Evolutionary conservation across 164 flowering plant species (phyloP).

Genomic region (Magnolia sinica): DNA sequence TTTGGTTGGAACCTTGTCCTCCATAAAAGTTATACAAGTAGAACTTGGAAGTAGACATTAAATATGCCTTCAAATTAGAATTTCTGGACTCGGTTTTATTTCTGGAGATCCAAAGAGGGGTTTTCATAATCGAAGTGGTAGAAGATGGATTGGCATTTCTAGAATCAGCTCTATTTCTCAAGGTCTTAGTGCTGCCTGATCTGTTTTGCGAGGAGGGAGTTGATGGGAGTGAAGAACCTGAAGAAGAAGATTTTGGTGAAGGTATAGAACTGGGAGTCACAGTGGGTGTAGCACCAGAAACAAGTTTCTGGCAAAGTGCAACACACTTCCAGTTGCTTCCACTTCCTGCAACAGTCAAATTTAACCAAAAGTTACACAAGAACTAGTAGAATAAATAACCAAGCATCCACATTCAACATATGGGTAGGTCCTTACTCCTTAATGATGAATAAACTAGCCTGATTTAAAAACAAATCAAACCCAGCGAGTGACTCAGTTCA

Average conservation of each 20-base stretch:
- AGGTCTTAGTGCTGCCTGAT: constrained; percentile 31
- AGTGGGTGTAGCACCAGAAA: constrained; percentile 22
- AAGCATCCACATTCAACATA: neutral
- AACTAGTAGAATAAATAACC: neutral
- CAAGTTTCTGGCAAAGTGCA: constrained; percentile 25
- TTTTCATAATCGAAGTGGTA: no score
- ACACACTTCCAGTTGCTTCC: constrained; percentile 29
- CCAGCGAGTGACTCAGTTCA: no score
- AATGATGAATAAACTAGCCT: neutral
- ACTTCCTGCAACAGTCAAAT: neutral
- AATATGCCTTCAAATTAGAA: no score
- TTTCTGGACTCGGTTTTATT: no score
- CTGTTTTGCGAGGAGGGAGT: constrained; percentile 47
- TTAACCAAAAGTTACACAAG: neutral
- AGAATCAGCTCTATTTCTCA: no score
- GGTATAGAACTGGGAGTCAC: constrained; percentile 32
- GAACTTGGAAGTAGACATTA: no score
- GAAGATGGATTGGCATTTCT: no score
- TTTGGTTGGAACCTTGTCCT: no score
- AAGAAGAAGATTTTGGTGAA: constrained; percentile 38
- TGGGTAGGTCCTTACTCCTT: neutral
- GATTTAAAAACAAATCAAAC: no score
- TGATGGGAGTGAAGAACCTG: constrained; percentile 27
- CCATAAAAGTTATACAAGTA: no score
- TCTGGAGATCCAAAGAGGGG: no score